Conservation (phyloP, 208 protist species). For the Blastocrithidia nonstop region DNA sequence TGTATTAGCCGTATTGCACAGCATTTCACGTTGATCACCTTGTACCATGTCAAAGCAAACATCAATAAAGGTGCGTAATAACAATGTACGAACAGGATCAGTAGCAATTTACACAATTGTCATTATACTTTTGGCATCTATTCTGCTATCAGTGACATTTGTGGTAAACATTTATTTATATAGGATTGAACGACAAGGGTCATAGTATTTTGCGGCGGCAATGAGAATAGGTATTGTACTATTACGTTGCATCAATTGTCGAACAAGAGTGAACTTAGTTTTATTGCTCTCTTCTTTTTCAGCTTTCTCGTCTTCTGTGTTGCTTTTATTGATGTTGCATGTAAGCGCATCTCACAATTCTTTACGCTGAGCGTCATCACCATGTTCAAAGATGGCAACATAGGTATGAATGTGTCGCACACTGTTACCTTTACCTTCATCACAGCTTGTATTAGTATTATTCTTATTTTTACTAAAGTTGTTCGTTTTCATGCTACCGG, state of each 20-base stretch:
- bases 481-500: not conserved
- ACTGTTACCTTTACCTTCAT: not conserved
- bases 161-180: not conserved
- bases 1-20: slow-evolving; percentile 8
- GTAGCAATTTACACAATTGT: slow-evolving; percentile 20
- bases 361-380: slow-evolving; percentile 46
- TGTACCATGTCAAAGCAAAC: slow-evolving; percentile 13
- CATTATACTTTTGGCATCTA: slow-evolving; percentile 4
- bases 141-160: not conserved
- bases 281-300: slow-evolving; percentile 2
- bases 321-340: slow-evolving; percentile 1
- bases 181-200: not conserved
- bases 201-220: slow-evolving; percentile 7
- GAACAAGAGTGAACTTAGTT: not conserved
- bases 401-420: slow-evolving; percentile 32
- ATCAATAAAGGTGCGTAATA: slow-evolving; percentile 64
- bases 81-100: slow-evolving; percentile 46
- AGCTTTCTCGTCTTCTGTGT: slow-evolving; percentile 16
- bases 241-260: not conserved
- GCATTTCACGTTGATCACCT: slow-evolving; percentile 5
- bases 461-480: too few relatives aligned
- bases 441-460: not conserved
- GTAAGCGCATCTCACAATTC: slow-evolving; percentile 33
- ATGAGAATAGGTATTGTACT: slow-evolving; percentile 10
- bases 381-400: slow-evolving; percentile 43